phyloP scores from a whole-genome alignment of 2,329 filamentous ascomycete genomes.

The Stemphylium vesicarium region DNA sequence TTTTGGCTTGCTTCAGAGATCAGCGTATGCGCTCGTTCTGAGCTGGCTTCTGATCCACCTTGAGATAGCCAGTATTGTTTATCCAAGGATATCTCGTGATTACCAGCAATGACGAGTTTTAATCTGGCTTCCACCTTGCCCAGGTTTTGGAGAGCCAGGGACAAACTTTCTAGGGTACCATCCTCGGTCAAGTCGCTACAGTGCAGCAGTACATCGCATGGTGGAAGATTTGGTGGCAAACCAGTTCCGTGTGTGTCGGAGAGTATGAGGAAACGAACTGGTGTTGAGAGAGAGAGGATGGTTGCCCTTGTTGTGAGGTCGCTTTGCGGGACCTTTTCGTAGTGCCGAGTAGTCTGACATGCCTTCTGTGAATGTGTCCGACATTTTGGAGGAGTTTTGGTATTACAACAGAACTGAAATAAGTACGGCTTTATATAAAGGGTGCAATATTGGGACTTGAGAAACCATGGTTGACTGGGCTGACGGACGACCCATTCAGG shows the following conservation, averaged over 20 bases:
- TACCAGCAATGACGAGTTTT: conserved; percentile 67
- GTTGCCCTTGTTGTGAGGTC: neutral
- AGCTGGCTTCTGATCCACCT: conserved; percentile 27
- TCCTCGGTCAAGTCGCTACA: conserved; percentile 63
- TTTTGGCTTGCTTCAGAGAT: conserved; percentile 48
- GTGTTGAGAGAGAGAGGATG: conserved; percentile 1
- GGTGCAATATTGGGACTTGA: neutral
- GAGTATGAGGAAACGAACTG: conserved; percentile 46
- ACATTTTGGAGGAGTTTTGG: neutral
- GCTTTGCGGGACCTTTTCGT: neutral
- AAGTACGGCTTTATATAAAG: neutral
- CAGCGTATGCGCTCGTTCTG: conserved; percentile 12
- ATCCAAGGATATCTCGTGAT: conserved; percentile 67
- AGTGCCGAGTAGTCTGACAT: too few relatives aligned
- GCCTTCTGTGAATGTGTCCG: neutral
- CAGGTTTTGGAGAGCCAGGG: conserved; percentile 54
- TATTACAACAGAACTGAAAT: too few relatives aligned
- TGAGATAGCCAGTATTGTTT: conserved; percentile 41
- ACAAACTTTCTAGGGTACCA: conserved; percentile 56
- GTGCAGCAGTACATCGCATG: conserved; percentile 62
- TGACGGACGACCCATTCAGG: neutral
- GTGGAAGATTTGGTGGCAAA: conserved; percentile 50
- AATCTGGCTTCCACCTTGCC: conserved; percentile 57
- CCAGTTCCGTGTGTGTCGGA: conserved; percentile 49
- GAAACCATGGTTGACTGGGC: neutral